Evolutionary conservation across 306 rosid species (phyloP), one percentile per base, ranked within the genome.

Genomic region (Comarum palustre): DNA sequence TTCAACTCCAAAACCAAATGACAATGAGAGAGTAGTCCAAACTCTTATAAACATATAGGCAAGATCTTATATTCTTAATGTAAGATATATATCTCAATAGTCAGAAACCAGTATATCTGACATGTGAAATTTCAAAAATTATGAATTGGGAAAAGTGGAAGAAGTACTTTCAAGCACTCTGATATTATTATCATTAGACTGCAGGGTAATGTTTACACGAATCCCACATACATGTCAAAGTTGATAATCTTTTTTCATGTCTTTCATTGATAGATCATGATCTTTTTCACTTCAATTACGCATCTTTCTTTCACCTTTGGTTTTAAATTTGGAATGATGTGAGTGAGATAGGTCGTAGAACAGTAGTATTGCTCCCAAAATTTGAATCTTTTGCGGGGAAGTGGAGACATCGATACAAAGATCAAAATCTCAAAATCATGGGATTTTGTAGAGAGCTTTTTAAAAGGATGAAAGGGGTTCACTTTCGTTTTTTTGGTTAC

Each of bases 181-280:
- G 43, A 61, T 62, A 67, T 24, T 27, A 67, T 63, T 62, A 78
- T 79, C 68, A 77, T 74, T 74, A 79, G 77, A 51, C 66, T 70
- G 65, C 76, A 71, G 73, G 76, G 60, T 72, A 80, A 75, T 62
- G 79, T 80, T 83, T 78, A 76, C 85, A 84, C 73, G 74, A 81
- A 73, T 61, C 72, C 25, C 81, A 10, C 75, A 67, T 60, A 55
- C 75, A 63, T 66, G 76, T 69, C 79, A 87, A 88, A 85, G 90
- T 82, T 60, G 38, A 61, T 68, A 34, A 72, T 80, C 86, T 82
- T 85, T 71, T 86, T 80, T 68, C 66, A 81, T 84, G 78, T 80
- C 76, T 27, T 76, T 82, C 92, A 88, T 88, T 86, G 94, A 90
- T 78, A 77, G 84, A 88, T 90, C 86, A 90, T 87, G 85, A 82